These are phyloP conservation scores for Solidago caesia DNA, from an alignment of 129 eudicot species.

Conservation along the genomic window DNA sequence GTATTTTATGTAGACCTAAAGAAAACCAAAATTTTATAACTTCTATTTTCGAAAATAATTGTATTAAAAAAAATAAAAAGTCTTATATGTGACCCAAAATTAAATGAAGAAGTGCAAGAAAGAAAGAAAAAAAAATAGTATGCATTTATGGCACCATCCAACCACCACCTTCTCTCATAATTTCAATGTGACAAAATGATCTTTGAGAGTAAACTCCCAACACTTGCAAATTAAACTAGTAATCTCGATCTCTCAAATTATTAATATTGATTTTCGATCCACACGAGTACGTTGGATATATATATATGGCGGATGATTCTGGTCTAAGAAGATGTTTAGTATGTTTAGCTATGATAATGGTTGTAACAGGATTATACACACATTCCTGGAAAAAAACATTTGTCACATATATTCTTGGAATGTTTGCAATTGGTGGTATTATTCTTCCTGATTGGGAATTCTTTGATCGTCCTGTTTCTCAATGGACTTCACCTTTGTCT, in stretches of 20 bases:
- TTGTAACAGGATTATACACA: slow-evolving; percentile 49
- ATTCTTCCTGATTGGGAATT: slow-evolving; percentile 81
- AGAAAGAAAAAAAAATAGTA: too few relatives aligned
- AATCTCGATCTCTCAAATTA: too few relatives aligned
- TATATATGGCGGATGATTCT: slow-evolving; percentile 47
- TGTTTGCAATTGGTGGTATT: slow-evolving; percentile 52
- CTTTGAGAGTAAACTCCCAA: too few relatives aligned
- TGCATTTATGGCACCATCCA: slow-evolving; percentile 37
- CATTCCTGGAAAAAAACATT: slow-evolving; percentile 55
- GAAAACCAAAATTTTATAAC: not conserved
- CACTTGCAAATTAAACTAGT: too few relatives aligned
- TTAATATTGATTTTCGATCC: too few relatives aligned
- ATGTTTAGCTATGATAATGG: slow-evolving; percentile 48
- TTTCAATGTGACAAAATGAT: too few relatives aligned
- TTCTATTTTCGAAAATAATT: not conserved
- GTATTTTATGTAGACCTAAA: not conserved
- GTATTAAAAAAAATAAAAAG: too few relatives aligned
- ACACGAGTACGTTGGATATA: too few relatives aligned
- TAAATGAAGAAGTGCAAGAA: slow-evolving; percentile 17
- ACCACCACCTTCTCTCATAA: not conserved
- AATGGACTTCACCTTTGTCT: slow-evolving; percentile 58
- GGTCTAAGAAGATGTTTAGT: slow-evolving; percentile 38
- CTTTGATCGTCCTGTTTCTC: slow-evolving; percentile 66
- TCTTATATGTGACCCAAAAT: not conserved
- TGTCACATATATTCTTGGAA: slow-evolving; percentile 59